Base-by-base conservation (phyloP, 495 filamentous ascomycete species). In the Articulospora tetracladia region DNA sequence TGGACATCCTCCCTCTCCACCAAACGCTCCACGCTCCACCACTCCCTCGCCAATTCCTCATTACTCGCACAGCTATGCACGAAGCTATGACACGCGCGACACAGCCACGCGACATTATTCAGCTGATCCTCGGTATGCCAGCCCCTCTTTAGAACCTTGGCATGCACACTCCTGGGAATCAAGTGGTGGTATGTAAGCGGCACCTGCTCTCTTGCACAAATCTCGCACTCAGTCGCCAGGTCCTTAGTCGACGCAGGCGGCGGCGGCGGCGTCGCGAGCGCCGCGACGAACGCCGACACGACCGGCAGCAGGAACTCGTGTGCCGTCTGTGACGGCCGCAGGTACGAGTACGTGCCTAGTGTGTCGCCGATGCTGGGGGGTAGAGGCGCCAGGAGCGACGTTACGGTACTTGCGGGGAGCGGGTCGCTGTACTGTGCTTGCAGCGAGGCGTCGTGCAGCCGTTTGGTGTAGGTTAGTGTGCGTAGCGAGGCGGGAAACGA, bases 21-120 rank as follows among this genome's bases (percentile, higher is more conserved):
- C 65, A 93, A 73, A 61, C 74, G 69, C 62, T 91, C 89, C 22
- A 93, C 83, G 3, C 83, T 92, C 74, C 82, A 91, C 71, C 75
- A 93, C 70, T 86, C 75, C 68, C 79, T 77, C 13, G 90, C 91
- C 64, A 96, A 72, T 67, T 90, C 90, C 79, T 96, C 92, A 69
- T 93, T 91, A 2, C 72, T 76, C 15, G 84, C 86, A 66, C 90
- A 81, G 32, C 82, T 72, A 79, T 96, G 92, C 70, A 96, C 90
- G 69, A 92, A 91, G 30, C 79, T 81, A 79, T 96, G 92, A 66
- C 92, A 96, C 17, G 92, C 89, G 22, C 91, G 80, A 76, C 92
- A 96, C 66, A 96, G 70, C 91, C 91, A 96, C 27, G 92, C 92
- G 25, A 95, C 91, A 69, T 82, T 91, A 69, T 89, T 83, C 72